Evolutionary conservation across 805 yeast species (phyloP), one percentile per base, ranked within the genome.

Genomic region (Millerozyma miso): DNA sequence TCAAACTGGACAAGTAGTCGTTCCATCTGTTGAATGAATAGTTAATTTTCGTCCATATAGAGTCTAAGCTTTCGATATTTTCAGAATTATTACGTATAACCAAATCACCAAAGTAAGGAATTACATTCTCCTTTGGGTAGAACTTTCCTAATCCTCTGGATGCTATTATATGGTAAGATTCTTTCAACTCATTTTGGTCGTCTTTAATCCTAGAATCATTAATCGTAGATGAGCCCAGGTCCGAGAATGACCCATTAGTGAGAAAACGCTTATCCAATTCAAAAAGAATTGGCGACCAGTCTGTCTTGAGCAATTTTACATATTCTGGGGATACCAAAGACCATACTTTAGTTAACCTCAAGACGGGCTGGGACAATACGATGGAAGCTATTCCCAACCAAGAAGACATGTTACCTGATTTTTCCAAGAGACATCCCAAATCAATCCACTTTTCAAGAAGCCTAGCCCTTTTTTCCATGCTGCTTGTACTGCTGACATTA

Each of bases 271-370:
- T 76, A 48, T 88, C 95, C 31, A 91, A 71, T 56, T 90, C 97
- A 64, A 86, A 88, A 6, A 88, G 83, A 18, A 91, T 95, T 2
- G 95, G 96, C 0, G 93, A 87, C 97, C 97, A 91, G 52, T 86
- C 95, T 39, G 81, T 79, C 35, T 81, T 77, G 20, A 88, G 77
- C 2, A 79, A 66, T 42, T 77, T 80, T 40, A 86, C 61, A 37
- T 77, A 69, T 20, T 76, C 76, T 16, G 76, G 73, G 12, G 85
- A 76, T 3, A 89, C 86, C 38, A 71, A 67, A 5, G 81, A 67
- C 98, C 98, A 91, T 1, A 90, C 75, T 41, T 77, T 74, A 19
- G 76, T 67, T 37, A 91, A 68, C 50, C 98, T 75, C 44, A 91
- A 66, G 1, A 91, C 72, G 0, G 97, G 95, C 42, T 84, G 79